Conservation (phyloP, 805 yeast genomes). For the Nakazawaea wyomingensis region DNA sequence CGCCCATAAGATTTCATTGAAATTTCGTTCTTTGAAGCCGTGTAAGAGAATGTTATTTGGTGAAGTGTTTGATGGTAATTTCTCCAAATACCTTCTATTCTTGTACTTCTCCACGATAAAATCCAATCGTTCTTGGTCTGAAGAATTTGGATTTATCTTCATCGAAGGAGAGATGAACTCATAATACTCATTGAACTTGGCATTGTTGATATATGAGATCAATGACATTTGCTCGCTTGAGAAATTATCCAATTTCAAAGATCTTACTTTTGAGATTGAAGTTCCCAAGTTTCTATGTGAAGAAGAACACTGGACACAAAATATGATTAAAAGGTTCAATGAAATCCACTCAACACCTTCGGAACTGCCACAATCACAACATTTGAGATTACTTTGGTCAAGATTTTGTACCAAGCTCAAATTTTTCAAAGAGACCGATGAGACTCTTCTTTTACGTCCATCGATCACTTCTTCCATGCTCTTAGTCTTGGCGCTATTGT, state of each 20-base stretch:
- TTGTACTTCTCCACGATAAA: slow-evolving; percentile 67
- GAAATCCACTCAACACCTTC: slow-evolving; percentile 85
- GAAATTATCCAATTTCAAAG: slow-evolving; percentile 69
- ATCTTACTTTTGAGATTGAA: slow-evolving; percentile 71
- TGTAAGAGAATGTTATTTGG: slow-evolving; percentile 38
- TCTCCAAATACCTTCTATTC: slow-evolving; percentile 38
- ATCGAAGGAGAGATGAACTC: slow-evolving; percentile 34
- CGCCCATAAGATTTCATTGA: slow-evolving; percentile 36
- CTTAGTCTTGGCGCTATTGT: neutral
- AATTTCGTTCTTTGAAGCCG: slow-evolving; percentile 46
- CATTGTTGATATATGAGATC: slow-evolving; percentile 49
- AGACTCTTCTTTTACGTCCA: slow-evolving; percentile 24
- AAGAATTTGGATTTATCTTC: slow-evolving; percentile 27
- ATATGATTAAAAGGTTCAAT: slow-evolving; percentile 59
- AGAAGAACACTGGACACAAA: slow-evolving; percentile 85
- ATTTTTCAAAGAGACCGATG: slow-evolving; percentile 28
- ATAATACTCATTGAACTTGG: slow-evolving; percentile 50
- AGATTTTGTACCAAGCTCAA: slow-evolving; percentile 34
- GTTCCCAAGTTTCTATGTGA: slow-evolving; percentile 86
- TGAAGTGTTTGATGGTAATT: slow-evolving; percentile 7
- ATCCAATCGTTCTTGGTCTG: slow-evolving; percentile 44
- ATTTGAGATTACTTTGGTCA: slow-evolving; percentile 51
- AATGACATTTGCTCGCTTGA: slow-evolving; percentile 55
- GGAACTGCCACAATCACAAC: slow-evolving; percentile 75
- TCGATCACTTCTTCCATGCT: neutral